A percentile compares a stretch with the other conserved stretches of the same genome.
phyloP scores from a whole-genome alignment of 768 basidiomycete genomes.

The Fibroporia radiculosa region DNA sequence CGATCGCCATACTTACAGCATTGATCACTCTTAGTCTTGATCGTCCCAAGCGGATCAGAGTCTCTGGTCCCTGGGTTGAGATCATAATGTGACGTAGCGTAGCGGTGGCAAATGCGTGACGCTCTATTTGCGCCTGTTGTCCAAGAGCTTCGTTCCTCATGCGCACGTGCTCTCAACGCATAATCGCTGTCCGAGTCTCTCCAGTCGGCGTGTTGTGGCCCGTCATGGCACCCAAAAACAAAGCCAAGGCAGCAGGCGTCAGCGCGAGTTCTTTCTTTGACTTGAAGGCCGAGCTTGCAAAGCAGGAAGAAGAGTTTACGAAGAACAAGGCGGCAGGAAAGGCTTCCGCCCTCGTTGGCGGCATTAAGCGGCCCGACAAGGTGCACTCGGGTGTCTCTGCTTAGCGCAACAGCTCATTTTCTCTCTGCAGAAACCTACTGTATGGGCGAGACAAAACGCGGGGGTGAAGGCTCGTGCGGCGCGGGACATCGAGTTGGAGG shows the following conservation, averaged over 20 bases:
- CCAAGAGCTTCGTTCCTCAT: neutral
- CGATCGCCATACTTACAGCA: neutral
- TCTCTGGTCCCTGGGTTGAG: neutral
- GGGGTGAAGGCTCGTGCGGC: constrained; percentile 58
- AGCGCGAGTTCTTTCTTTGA: constrained; percentile 76
- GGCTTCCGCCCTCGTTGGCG: constrained; percentile 45
- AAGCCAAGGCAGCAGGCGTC: constrained; percentile 62
- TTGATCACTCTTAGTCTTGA: neutral
- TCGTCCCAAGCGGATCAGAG: neutral
- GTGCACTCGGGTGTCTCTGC: constrained; percentile 26
- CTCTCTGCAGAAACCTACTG: constrained; percentile 53
- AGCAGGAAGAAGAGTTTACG: constrained; percentile 52
- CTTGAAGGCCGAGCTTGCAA: constrained; percentile 53
- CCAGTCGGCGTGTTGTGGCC: neutral
- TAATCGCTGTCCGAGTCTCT: too few species aligned
- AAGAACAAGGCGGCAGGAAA: constrained; percentile 58
- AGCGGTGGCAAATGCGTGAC: too few species aligned
- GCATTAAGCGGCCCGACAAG: constrained; percentile 63
- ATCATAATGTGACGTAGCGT: too few species aligned
- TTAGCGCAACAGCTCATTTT: neutral
- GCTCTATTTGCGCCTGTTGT: neutral
- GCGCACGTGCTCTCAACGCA: neutral
- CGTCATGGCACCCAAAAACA: constrained; percentile 37
- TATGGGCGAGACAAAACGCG: constrained; percentile 70
- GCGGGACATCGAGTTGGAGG: constrained; percentile 67